These are phyloP conservation scores for Evernia prunastri DNA, from an alignment of 495 filamentous ascomycete species.

Conservation along the genomic window DNA sequence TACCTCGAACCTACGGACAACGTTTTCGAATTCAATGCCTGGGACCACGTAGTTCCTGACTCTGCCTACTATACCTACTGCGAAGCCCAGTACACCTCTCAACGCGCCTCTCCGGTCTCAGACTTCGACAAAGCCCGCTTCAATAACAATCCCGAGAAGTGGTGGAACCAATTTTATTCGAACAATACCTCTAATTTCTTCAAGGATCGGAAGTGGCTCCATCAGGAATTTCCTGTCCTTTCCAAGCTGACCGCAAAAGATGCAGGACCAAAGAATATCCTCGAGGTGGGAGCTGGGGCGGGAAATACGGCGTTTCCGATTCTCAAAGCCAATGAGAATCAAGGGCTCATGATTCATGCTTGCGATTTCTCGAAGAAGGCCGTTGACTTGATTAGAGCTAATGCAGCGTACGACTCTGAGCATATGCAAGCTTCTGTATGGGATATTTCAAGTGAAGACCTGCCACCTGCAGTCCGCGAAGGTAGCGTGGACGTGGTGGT, in stretches of 20 bases:
- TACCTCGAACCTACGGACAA: conserved; percentile 74
- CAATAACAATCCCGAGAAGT: conserved; percentile 82
- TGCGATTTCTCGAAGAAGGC: conserved; percentile 91
- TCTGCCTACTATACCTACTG: conserved; percentile 75
- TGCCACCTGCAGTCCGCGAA: conserved; percentile 70
- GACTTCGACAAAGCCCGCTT: conserved; percentile 83
- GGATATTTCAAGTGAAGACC: conserved; percentile 64
- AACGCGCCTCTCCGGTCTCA: conserved; percentile 73
- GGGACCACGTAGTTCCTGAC: conserved; percentile 92
- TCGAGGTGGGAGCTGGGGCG: conserved; percentile 92
- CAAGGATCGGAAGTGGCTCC: conserved; percentile 95
- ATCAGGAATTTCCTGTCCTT: conserved; percentile 87
- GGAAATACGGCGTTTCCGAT: conserved; percentile 96
- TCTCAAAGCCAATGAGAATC: conserved; percentile 71
- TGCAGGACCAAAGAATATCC: conserved; percentile 54
- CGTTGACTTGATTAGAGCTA: conserved; percentile 76
- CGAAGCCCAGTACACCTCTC: conserved; percentile 69
- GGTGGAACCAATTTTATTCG: conserved; percentile 96
- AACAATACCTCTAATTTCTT: conserved; percentile 96
- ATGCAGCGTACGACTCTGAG: conserved; percentile 57
- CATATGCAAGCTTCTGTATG: conserved; percentile 82
- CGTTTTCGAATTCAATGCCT: conserved; percentile 93
- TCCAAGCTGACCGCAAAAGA: conserved; percentile 57
- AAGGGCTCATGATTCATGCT: conserved; percentile 70
- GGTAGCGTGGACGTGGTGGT: conserved; percentile 81